Conservation (phyloP, 176 grass and related monocot genomes). For the Oropetium thomaeum region DNA sequence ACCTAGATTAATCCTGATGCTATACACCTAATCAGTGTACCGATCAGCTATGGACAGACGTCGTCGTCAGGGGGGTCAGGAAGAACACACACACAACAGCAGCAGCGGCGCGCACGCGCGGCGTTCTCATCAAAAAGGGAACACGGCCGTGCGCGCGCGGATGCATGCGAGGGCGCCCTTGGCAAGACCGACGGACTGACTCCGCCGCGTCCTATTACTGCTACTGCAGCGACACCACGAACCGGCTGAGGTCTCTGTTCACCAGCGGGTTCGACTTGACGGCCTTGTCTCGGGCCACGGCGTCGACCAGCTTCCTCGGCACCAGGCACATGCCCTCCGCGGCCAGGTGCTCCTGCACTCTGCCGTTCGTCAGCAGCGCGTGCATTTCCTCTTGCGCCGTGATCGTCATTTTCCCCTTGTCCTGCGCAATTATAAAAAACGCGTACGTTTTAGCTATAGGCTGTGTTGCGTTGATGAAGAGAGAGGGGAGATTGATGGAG, state of each 20-base stretch:
- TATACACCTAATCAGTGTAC: constrained; percentile 8
- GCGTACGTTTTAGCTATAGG: too few relatives aligned
- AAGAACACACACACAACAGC: constrained; percentile 5
- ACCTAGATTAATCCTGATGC: constrained; percentile 13
- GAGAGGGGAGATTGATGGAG: not conserved
- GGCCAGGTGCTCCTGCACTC: constrained; percentile 52
- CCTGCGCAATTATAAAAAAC: not conserved
- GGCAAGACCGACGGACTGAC: not conserved
- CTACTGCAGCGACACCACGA: constrained; percentile 36
- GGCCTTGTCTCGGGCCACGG: constrained; percentile 38
- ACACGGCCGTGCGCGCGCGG: constrained; percentile 6
- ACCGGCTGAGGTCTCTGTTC: constrained; percentile 46
- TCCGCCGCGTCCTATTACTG: not conserved
- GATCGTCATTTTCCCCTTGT: constrained; percentile 22
- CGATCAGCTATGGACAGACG: constrained; percentile 3
- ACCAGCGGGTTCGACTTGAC: constrained; percentile 47
- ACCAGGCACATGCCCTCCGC: constrained; percentile 60
- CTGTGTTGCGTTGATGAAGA: too few relatives aligned
- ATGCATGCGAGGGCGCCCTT: constrained; percentile 19
- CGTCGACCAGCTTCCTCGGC: constrained; percentile 39
- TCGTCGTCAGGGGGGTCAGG: constrained; percentile 20
- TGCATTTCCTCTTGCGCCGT: constrained; percentile 32
- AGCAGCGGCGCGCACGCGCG: constrained; percentile 1
- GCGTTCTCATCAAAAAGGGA: constrained; percentile 9
- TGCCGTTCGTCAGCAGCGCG: constrained; percentile 36